Evolutionary conservation across 2,329 filamentous ascomycete species (phyloP), one percentile per base, ranked within the genome.

Genomic region (Fusarium zealandicum): DNA sequence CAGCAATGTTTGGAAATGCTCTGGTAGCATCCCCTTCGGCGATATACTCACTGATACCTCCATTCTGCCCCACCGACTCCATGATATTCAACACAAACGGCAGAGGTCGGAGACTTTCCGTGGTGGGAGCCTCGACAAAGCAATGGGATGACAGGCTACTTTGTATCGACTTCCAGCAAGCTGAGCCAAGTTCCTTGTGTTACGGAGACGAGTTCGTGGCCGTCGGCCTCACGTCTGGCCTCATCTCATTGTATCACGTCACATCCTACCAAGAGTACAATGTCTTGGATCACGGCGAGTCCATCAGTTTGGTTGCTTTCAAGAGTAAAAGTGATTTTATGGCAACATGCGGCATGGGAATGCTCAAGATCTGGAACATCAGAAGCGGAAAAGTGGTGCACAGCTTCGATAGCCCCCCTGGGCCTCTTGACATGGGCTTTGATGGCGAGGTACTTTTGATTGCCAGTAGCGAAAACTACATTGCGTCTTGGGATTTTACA

Each of bases 61-160:
- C 71, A 9, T 70, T 74, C 42, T 73, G 70, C 39, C 72, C 72
- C 9, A 59, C 51, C 2, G 50, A 61, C 16, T 71, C 69, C 7
- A 60, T 65, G 43, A 41, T 70, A 17, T 57, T 61, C 53, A 64
- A 57, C 18, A 58, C 53, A 37, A 28, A 38, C 8, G 35, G 25
- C 10, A 33, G 37, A 28, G 40, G 45, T 6, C 46, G 54, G 17
- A 61, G 43, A 9, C 47, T 72, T 3, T 22, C 44, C 13, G 63
- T 74, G 2, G 14, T 67, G 38, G 70, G 69, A 4, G 31, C 61
- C 11, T 39, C 36, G 11, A 55, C 61, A 10, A 33, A 55, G 14
- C 56, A 66, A 37, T 72, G 72, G 72, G 69, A 73, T 51, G 72
- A 74, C 16, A 65, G 67, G 42, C 41, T 73, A 2, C 51, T 64